A percentile compares a stretch with the other conserved stretches of the same genome.
Evolutionary conservation across 192 early-diverging fungal species (phyloP).

Genomic region (Coemansia sp.): DNA sequence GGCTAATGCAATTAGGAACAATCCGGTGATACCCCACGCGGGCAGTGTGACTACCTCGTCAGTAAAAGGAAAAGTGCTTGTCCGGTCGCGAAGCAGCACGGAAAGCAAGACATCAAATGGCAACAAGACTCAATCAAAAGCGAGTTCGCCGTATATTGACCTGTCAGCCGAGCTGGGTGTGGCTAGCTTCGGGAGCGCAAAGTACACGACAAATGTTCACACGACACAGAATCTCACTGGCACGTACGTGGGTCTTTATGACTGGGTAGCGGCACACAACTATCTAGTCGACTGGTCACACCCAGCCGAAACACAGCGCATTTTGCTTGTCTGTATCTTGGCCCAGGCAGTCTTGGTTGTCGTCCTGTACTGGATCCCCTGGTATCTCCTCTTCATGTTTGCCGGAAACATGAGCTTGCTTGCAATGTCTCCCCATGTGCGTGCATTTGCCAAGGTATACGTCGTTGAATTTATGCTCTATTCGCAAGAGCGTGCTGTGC

Average conservation of each 20-base stretch:
- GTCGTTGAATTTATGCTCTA: slow-evolving; percentile 36
- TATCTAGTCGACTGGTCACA: slow-evolving; percentile 49
- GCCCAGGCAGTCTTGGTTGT: slow-evolving; percentile 34
- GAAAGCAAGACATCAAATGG: background rate
- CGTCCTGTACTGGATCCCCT: slow-evolving; percentile 43
- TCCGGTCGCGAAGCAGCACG: slow-evolving; percentile 15
- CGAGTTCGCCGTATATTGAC: slow-evolving; percentile 9
- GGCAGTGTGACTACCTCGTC: slow-evolving; percentile 1
- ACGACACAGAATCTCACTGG: slow-evolving; percentile 53
- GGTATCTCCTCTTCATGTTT: slow-evolving; percentile 40
- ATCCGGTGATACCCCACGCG: background rate
- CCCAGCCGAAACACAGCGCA: slow-evolving; percentile 22
- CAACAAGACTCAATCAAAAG: background rate
- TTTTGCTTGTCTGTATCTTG: slow-evolving; percentile 26
- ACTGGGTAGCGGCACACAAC: slow-evolving; percentile 44
- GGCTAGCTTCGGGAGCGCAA: slow-evolving; percentile 51
- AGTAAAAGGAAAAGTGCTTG: slow-evolving; percentile 23
- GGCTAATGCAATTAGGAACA: background rate
- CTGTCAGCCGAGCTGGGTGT: slow-evolving; percentile 42
- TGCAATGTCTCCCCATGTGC: slow-evolving; percentile 46
- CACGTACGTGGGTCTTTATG: slow-evolving; percentile 36
- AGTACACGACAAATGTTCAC: slow-evolving; percentile 50
- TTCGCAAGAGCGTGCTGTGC: slow-evolving; percentile 24
- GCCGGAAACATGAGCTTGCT: slow-evolving; percentile 39
- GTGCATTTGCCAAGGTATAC: slow-evolving; percentile 45